Evolutionary conservation across 2,329 filamentous ascomycete species (phyloP).

Genomic region (Pseudofabraea citricarpa): DNA sequence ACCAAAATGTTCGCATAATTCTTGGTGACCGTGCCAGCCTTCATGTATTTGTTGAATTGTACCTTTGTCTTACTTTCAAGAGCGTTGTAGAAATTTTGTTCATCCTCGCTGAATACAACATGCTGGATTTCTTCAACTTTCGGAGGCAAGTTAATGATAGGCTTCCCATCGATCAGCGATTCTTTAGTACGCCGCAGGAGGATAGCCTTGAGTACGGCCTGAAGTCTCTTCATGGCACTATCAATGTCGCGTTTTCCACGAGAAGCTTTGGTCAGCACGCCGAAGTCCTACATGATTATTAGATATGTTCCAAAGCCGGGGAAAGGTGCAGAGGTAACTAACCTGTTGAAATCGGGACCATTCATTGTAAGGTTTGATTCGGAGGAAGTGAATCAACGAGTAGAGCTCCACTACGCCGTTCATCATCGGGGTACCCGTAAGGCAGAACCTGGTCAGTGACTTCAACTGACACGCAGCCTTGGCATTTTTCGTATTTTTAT

Average conservation of each 20-base stretch:
- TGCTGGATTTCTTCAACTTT: conserved; percentile 58
- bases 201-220: conserved; percentile 71
- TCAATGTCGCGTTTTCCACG: conserved; percentile 14
- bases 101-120: conserved; percentile 62
- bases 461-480: conserved; percentile 54
- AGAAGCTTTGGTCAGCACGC: conserved; percentile 20
- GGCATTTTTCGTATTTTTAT: conserved; percentile 57
- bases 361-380: conserved; percentile 69
- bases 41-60: conserved; percentile 73
- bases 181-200: conserved; percentile 80
- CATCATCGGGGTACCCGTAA: conserved; percentile 86
- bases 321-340: conserved; percentile 18
- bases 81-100: conserved; percentile 58
- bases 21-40: conserved; percentile 59
- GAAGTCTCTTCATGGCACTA: conserved; percentile 64
- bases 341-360: conserved; percentile 56
- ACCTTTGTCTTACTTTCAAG: conserved; percentile 64
- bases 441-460: conserved; percentile 63
- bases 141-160: conserved; percentile 64
- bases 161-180: conserved; percentile 73
- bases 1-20: conserved; percentile 80
- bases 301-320: not conserved
- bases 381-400: conserved; percentile 71
- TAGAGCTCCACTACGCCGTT: conserved; percentile 76
- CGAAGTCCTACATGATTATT: conserved; percentile 18